phyloP scores from a whole-genome alignment of 225 moss, liverwort and hornwort genomes.

The Polytrichum formosum region DNA sequence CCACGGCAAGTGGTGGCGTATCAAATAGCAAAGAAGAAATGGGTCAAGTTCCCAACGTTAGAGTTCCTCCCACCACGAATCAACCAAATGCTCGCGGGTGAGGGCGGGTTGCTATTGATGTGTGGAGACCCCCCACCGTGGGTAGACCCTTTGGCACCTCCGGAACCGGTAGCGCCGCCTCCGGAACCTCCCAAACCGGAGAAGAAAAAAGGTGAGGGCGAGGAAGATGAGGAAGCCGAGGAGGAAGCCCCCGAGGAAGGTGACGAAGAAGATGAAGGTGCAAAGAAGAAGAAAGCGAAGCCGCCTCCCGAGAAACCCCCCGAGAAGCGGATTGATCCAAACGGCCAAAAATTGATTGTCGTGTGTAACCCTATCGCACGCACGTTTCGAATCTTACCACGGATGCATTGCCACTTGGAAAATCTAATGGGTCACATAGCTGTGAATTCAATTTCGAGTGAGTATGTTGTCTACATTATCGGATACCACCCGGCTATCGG shows the following conservation, averaged over 20 bases:
- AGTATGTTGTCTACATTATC: conserved; percentile 41
- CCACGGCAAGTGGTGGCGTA: conserved; percentile 39
- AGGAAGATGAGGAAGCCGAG: not conserved
- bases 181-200: not conserved
- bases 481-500: conserved; percentile 38
- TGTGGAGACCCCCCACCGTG: conserved; percentile 49
- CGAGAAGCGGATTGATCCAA: conserved; percentile 16
- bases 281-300: not conserved
- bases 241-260: conserved; percentile 4
- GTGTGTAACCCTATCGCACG: conserved; percentile 50
- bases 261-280: conserved; percentile 6
- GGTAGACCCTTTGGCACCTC: conserved; percentile 21
- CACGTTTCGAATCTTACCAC: conserved; percentile 36
- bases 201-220: conserved; percentile 13
- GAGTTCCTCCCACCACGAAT: conserved; percentile 40
- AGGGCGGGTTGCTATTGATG: conserved; percentile 39
- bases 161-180: not conserved
- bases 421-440: conserved; percentile 42
- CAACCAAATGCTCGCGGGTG: conserved; percentile 44
- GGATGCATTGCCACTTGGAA: conserved; percentile 48
- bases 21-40: conserved; percentile 16
- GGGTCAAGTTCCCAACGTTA: conserved; percentile 25
- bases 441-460: conserved; percentile 20
- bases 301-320: accelerated
- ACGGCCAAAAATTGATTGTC: conserved; percentile 47